Percentiles rank a stretch among this genome's conserved stretches.
These are phyloP conservation scores for Cystoderma amianthinum DNA, from an alignment of 768 basidiomycete genomes.

Conservation along the genomic window DNA sequence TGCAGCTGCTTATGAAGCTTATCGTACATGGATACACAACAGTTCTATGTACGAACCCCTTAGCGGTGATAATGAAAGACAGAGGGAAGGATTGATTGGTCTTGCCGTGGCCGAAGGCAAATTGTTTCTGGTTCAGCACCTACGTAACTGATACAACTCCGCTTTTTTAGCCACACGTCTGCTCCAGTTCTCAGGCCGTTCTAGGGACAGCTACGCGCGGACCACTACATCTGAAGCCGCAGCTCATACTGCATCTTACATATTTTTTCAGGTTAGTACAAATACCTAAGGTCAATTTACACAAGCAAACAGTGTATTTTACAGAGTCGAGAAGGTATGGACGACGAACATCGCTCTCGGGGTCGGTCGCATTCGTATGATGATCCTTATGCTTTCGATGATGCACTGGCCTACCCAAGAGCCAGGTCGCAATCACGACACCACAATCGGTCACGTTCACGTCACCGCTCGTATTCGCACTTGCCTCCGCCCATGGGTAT, in stretches of 20 bases:
- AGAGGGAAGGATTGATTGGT: slow-evolving; percentile 60
- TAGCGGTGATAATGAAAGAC: slow-evolving; percentile 48
- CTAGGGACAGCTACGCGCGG: slow-evolving; percentile 37
- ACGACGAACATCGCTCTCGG: slow-evolving; percentile 29
- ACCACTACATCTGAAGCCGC: slow-evolving; percentile 55
- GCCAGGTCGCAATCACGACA: slow-evolving; percentile 22
- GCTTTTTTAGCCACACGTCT: slow-evolving; percentile 43
- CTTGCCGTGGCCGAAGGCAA: slow-evolving; percentile 69
- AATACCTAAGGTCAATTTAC: neutral
- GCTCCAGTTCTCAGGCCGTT: slow-evolving; percentile 40
- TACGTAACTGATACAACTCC: slow-evolving; percentile 1
- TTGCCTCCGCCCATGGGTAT: slow-evolving; percentile 13
- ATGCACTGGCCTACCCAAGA: slow-evolving; percentile 18
- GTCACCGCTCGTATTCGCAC: slow-evolving; percentile 28
- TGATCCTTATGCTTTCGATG: slow-evolving; percentile 33
- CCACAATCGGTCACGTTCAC: slow-evolving; percentile 15
- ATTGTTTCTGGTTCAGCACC: slow-evolving; percentile 1
- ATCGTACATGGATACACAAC: slow-evolving; percentile 59
- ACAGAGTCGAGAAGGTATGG: slow-evolving; percentile 25
- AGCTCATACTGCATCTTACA: slow-evolving; percentile 56
- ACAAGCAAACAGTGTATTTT: slow-evolving; percentile 2
- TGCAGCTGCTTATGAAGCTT: slow-evolving; percentile 75
- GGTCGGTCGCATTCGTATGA: slow-evolving; percentile 20
- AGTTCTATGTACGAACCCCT: slow-evolving; percentile 48
- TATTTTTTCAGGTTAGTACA: slow-evolving; percentile 44